Evolutionary conservation across 2,329 filamentous ascomycete species (phyloP), one percentile per base, ranked within the genome.

Genomic region (Alternaria sp.): DNA sequence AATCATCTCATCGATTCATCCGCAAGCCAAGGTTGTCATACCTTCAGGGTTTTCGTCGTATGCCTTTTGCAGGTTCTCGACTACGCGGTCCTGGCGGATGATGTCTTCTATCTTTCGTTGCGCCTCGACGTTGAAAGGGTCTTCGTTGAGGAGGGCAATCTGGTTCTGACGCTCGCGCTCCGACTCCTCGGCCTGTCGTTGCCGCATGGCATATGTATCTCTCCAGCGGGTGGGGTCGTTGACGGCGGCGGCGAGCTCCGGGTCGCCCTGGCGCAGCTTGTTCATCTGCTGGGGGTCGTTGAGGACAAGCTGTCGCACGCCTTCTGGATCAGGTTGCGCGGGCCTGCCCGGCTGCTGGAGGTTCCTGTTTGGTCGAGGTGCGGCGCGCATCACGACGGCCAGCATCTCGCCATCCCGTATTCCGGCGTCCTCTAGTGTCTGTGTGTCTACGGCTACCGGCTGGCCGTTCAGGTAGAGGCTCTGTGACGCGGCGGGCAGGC

Each of bases 21-120:
- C 32, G 19, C 5, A 12, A 17, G 17, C 11, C 13, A 3, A 7
- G 17, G 17, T 21, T 23, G 49, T 21, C 86, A 73, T 82, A 96
- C 95, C 95, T 87, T 98, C 96, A 0, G 96, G 96, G 75, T 96
- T 97, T 81, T 98, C 91, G 81, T 98, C 95, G 87, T 97, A 95
- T 45, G 96, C 96, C 81, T 94, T 96, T 77, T 98, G 93, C 64
- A 98, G 81, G 76, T 99, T 99, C 82, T 97, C 93, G 80, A 95
- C 93, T 49, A 99, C 95, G 15, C 91, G 87, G 81, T 98, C 92
- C 81, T 97, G 92, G 59, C 96, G 90, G 76, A 99, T 99, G 81
- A 98, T 96, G 82, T 99, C 96, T 77, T 96, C 95, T 66, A 99
- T 99, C 82, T 91, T 93, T 50, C 87, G 87, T 81, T 99, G 96